Evolutionary conservation across 2,329 filamentous ascomycete species (phyloP), one percentile per base, ranked within the genome.

Genomic region (Chrysosporium keratinophilum): DNA sequence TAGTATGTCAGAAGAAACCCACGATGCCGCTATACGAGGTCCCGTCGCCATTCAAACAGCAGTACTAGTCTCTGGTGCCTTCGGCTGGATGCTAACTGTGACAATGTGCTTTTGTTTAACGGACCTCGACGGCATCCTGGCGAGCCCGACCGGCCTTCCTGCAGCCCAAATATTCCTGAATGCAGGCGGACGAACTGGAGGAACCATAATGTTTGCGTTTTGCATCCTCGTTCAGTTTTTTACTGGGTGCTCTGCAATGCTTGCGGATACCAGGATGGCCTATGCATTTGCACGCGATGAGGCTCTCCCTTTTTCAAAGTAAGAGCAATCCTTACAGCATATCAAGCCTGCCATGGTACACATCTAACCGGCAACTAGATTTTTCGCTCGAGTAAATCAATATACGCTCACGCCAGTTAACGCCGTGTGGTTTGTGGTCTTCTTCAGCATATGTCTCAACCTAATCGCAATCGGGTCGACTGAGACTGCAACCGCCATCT

Each of bases 1-100:
- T 60, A 78, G 75, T 61, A 83, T 84, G 76, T 82, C 80, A 1
- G 81, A 84, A 70, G 81, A 84, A 67, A 83, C 79, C 0, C 79
- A 82, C 58, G 77, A 84, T 63, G 80, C 81, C 5, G 80, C 79
- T 1, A 72, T 79, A 49, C 73, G 74, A 56, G 81, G 80, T 0
- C 81, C 81, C 2, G 65, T 78, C 14, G 80, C 81, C 4, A 84
- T 84, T 54, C 69, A 75, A 56, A 72, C 71, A 35, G 79, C 80
- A 1, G 78, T 82, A n/a, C 64, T 80, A 1, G 75, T 83, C 7
- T 81, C 79, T 2, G 80, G 80, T 0, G 59, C 75, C 2, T 71
- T 82, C 9, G 81, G 81, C n/a, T 82, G 78, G 76, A 71, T 82
- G 60, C 68, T 84, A 39, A 84, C 78, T 2, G 69, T 83, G n/a